phyloP scores from a whole-genome alignment of 1,139 yeast genomes.

The Hanseniaspora uvarum region DNA sequence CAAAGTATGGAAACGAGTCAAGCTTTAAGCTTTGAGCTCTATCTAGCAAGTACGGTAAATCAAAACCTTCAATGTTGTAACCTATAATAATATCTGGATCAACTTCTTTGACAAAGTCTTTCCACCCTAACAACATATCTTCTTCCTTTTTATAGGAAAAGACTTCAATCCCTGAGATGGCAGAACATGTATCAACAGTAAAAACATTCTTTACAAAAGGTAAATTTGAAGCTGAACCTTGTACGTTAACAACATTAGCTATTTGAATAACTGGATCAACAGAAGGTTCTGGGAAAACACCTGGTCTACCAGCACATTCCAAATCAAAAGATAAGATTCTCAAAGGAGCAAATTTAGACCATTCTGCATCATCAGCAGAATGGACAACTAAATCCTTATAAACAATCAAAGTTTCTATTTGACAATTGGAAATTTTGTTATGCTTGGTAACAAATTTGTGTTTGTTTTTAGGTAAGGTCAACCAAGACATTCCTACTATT shows the following conservation, averaged over 20 bases:
- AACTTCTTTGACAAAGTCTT: constrained; percentile 64
- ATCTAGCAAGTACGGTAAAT: constrained; percentile 82
- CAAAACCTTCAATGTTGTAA: constrained; percentile 88
- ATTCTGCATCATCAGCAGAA: constrained; percentile 74
- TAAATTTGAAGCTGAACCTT: constrained; percentile 52
- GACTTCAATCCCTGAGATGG: constrained; percentile 88
- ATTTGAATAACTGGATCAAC: constrained; percentile 92
- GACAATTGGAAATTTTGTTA: constrained; percentile 60
- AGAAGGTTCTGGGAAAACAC: constrained; percentile 90
- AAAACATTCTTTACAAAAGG: constrained; percentile 94
- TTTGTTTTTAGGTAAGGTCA: constrained; percentile 69
- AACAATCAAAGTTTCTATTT: constrained; percentile 65
- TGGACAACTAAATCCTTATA: constrained; percentile 66
- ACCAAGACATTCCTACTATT: constrained; percentile 96
- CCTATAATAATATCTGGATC: constrained; percentile 98
- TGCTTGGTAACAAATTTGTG: constrained; percentile 40
- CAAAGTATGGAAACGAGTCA: constrained; percentile 70
- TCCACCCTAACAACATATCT: constrained; percentile 79
- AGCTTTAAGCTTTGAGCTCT: constrained; percentile 70
- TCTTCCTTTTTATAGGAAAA: constrained; percentile 64
- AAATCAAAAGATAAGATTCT: constrained; percentile 91
- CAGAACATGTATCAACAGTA: constrained; percentile 81
- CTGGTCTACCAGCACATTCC: constrained; percentile 97
- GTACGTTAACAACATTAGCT: constrained; percentile 80
- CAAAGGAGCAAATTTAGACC: constrained; percentile 88